Conservation (phyloP, 2,329 filamentous ascomycete genomes). For the Fusarium falciforme region DNA sequence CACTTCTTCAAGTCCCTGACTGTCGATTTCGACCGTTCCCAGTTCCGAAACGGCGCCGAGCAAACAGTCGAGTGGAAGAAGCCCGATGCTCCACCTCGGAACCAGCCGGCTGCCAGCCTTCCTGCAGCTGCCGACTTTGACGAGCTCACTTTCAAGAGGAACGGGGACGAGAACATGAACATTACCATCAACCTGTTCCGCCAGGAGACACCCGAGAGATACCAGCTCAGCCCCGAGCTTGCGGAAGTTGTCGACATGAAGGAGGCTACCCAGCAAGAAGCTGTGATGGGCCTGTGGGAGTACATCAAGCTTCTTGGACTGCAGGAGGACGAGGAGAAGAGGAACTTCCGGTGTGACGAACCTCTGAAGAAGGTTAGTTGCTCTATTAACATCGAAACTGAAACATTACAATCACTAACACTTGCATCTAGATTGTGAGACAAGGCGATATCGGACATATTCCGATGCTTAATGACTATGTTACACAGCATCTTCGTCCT, state of each 20-base stretch:
- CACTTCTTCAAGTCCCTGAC: constrained; percentile 86
- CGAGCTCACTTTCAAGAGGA: constrained; percentile 89
- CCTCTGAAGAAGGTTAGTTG: constrained; percentile 76
- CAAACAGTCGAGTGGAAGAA: constrained; percentile 88
- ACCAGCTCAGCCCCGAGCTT: constrained; percentile 80
- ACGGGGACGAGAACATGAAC: constrained; percentile 92
- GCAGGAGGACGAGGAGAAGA: constrained; percentile 94
- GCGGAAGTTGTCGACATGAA: constrained; percentile 87
- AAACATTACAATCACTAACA: constrained; percentile 35
- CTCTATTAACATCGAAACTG: background rate
- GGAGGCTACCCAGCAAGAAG: constrained; percentile 88
- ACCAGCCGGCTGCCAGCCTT: constrained; percentile 49
- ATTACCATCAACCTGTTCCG: constrained; percentile 87
- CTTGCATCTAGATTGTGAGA: constrained; percentile 70
- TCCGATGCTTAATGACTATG: constrained; percentile 84
- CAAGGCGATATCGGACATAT: constrained; percentile 84
- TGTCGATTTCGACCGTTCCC: constrained; percentile 77
- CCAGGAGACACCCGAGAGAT: constrained; percentile 88
- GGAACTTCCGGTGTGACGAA: constrained; percentile 91
- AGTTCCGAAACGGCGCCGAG: constrained; percentile 65
- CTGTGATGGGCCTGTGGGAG: constrained; percentile 93
- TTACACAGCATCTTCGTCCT: constrained; percentile 80
- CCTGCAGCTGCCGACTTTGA: constrained; percentile 84
- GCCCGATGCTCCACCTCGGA: constrained; percentile 68
- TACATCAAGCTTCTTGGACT: constrained; percentile 88